Evolutionary conservation across 129 eudicot genomes (phyloP), one percentile per base, ranked within the genome.

Genomic region (Artemisia argyi): DNA sequence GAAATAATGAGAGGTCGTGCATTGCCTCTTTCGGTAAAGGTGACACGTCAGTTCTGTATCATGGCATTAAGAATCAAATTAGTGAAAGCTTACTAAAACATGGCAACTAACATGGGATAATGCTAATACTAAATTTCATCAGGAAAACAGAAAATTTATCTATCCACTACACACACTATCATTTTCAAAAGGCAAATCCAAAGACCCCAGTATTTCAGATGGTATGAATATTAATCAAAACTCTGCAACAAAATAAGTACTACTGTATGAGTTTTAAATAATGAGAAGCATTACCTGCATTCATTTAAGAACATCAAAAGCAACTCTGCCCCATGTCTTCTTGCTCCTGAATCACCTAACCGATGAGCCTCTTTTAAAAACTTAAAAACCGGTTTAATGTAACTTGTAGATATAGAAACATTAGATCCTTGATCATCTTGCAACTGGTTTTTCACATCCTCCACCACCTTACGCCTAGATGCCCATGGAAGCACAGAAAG

Each of bases 221-320:
- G 19, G 57, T 13, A 52, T 15, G n/a, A 4, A 52, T 52, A 15
- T 52, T 5, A 52, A 52, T 52, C 19, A 0, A 14, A 52, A 52
- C n/a, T 52, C 17, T 52, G 61, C 61, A 56, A 10, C 61, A 63
- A 8, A 50, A 18, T 7, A 26, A 11, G 11, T 32, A 48, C 14
- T 48, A n/a, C n/a, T n/a, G n/a, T n/a, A 18, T 0, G 13, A 10
- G n/a, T 12, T 19, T 24, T 19, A 54, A 32, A 46, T 18, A 42
- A 56, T 1, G 56, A 46, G 61, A 53, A 32, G 32, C 12, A 5
- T 39, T 77, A 80, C 84, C 84, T 80, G 73, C 68, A 69, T 80
- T 80, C 73, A n/a, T 75, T 74, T 68, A 80, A 74, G 67, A 80
- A 80, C 46, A 80, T 68, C 50, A 80, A 62, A 55, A 80, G 72